Base-by-base conservation (phyloP, 1,139 yeast species). In the Candida sanyaensis region DNA sequence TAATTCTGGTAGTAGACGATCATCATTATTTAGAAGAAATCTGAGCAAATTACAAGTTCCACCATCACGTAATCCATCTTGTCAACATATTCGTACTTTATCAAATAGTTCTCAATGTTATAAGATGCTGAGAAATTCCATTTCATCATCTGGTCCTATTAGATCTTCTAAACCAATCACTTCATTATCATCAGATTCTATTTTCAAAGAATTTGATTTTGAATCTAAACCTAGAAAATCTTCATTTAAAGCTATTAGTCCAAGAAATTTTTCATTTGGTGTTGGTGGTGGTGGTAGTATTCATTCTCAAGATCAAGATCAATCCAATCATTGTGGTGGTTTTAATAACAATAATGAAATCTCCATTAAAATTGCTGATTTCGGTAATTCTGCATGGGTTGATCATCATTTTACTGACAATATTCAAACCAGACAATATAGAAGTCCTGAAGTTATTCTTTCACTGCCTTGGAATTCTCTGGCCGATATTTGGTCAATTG, bases 351-450 rank as follows among this genome's bases (percentile, higher is more conserved):
- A 27, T 10, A 34, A 37, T 2, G 49, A 48, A 13, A 52, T 56
- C 1, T 48, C 51, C 5, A 62, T 72, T 37, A 89, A 88, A 63
- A 80, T 89, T 48, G 96, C 95, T 2, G 96, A 89, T 62, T 74
- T 89, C 47, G 96, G 96, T 23, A 89, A 89, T 62, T 95, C 96
- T 0, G 88, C 96, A 55, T 86, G 86, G 80, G 73, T 78, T 8
- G 72, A 81, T 58, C 77, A 76, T 41, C 96, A 89, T 64, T 87
- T 86, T 65, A 86, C 96, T 13, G 81, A 87, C 63, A 93, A 87
- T 60, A 88, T 89, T 54, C 96, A 89, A 66, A 89, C 96, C 1
- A 73, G 96, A 41, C 96, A 89, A 63, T 89, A 89, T 64, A 71
- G 96, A 33, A 78, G 95, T 1, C 96, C 96, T 0, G 96, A 89